Evolutionary conservation across 2,329 filamentous ascomycete species (phyloP).

Genomic region (Fusarium graminum): DNA sequence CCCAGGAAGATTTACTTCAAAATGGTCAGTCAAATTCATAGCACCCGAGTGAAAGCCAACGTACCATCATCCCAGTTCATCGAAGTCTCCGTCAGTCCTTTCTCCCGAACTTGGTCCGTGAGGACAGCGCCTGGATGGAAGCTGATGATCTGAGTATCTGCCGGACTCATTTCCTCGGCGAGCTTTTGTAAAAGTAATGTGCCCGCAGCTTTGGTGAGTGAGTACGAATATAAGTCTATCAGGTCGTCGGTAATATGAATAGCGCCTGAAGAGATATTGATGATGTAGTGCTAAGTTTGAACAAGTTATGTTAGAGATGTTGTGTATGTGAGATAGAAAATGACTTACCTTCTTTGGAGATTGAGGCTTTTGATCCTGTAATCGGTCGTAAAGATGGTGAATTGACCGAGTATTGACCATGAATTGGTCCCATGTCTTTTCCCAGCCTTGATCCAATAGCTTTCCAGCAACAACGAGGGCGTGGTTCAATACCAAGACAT

Average conservation of each 20-base stretch:
- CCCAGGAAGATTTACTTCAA: background rate
- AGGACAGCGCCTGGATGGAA: constrained; percentile 5
- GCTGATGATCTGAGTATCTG: background rate
- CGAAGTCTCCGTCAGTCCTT: background rate
- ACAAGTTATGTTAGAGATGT: too few relatives aligned
- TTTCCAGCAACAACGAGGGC: background rate
- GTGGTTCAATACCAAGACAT: constrained; percentile 5
- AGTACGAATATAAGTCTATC: background rate
- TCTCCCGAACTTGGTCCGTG: background rate
- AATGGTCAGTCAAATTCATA: too few relatives aligned
- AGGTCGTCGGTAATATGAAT: constrained; percentile 3
- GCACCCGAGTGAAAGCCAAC: background rate
- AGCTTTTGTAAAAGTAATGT: background rate
- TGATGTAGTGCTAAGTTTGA: background rate
- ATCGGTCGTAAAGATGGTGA: background rate
- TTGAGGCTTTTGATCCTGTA: background rate
- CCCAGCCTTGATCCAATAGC: constrained; percentile 1
- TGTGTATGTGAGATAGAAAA: too few relatives aligned
- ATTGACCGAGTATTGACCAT: background rate
- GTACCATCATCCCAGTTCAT: constrained; percentile 9
- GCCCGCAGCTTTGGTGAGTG: background rate
- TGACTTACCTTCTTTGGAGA: background rate
- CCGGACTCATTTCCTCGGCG: background rate
- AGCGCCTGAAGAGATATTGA: constrained; percentile 6
- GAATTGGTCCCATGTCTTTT: constrained; percentile 5